phyloP scores from a whole-genome alignment of 768 basidiomycete species.

The Boletus huronensis region DNA sequence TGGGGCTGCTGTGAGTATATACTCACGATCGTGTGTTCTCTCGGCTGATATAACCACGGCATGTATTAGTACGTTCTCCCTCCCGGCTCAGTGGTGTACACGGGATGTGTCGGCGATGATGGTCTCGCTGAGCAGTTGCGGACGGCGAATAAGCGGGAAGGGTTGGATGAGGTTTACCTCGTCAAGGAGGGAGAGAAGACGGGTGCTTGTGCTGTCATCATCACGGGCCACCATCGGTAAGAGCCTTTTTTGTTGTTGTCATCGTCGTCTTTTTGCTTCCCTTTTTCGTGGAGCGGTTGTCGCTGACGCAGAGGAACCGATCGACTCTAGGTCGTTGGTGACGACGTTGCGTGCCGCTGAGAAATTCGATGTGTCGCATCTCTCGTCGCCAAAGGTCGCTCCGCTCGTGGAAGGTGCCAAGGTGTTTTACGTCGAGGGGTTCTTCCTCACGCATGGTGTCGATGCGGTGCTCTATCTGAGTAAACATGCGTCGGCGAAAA shows the following conservation, averaged over 20 bases:
- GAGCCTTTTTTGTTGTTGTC: conserved; percentile 8
- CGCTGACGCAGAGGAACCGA: neutral
- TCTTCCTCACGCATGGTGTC: conserved; percentile 92
- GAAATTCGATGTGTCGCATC: conserved; percentile 78
- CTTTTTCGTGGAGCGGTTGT: neutral
- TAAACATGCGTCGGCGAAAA: conserved; percentile 67
- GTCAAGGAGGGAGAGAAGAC: conserved; percentile 86
- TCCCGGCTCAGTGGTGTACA: conserved; percentile 82
- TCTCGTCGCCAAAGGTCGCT: conserved; percentile 71
- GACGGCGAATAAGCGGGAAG: conserved; percentile 88
- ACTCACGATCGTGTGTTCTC: neutral
- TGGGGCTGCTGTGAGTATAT: conserved; percentile 78
- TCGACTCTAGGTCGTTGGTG: conserved; percentile 69
- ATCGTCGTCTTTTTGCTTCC: neutral
- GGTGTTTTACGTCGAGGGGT: conserved; percentile 93
- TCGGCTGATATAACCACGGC: neutral
- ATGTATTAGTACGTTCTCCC: conserved; percentile 80
- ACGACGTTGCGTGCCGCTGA: conserved; percentile 91
- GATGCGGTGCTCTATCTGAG: conserved; percentile 69
- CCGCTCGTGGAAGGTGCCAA: conserved; percentile 76
- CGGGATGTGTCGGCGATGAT: conserved; percentile 93
- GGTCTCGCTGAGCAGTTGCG: conserved; percentile 86
- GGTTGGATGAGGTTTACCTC: conserved; percentile 82
- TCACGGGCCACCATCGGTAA: conserved; percentile 90
- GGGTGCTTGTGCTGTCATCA: conserved; percentile 93